These are phyloP conservation scores for Oldenlandia corymbosa DNA, from an alignment of 257 asterid species.

Conservation along the genomic window DNA sequence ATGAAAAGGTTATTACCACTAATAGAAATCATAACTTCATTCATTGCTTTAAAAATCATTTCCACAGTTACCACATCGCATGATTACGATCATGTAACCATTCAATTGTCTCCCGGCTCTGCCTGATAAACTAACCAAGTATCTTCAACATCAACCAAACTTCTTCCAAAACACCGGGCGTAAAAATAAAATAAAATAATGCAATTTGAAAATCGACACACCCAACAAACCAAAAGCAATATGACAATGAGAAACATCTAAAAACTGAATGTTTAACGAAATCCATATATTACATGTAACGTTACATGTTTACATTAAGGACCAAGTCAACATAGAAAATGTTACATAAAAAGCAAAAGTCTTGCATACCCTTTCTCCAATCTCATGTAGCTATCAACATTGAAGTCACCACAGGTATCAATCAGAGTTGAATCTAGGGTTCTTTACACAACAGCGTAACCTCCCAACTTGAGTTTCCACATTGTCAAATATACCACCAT, in stretches of 20 bases:
- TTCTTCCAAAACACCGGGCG: too few species aligned
- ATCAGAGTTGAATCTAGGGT: conserved; percentile 29
- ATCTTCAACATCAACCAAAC: too few species aligned
- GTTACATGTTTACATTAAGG: conserved; percentile 29
- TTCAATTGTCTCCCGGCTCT: too few species aligned
- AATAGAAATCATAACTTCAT: too few species aligned
- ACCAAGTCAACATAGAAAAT: conserved; percentile 36
- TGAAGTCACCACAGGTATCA: conserved; percentile 28
- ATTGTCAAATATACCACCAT: conserved; percentile 24
- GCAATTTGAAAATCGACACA: too few species aligned
- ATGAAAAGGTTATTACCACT: too few species aligned
- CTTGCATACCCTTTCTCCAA: too few species aligned
- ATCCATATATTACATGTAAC: conserved; percentile 38
- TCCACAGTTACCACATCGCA: too few species aligned
- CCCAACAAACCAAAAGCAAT: neutral
- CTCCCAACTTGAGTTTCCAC: conserved; percentile 27
- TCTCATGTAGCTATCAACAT: conserved; percentile 40
- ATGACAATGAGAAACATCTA: neutral
- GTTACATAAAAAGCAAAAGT: conserved; percentile 28
- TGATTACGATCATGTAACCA: too few species aligned
- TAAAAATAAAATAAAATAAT: too few species aligned
- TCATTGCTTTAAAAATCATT: too few species aligned
- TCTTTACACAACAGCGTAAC: conserved; percentile 36
- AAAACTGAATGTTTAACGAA: conserved; percentile 15
- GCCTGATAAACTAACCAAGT: too few species aligned